phyloP scores from a whole-genome alignment of 2,329 filamentous ascomycete species.

The Thyridium curvatum region DNA sequence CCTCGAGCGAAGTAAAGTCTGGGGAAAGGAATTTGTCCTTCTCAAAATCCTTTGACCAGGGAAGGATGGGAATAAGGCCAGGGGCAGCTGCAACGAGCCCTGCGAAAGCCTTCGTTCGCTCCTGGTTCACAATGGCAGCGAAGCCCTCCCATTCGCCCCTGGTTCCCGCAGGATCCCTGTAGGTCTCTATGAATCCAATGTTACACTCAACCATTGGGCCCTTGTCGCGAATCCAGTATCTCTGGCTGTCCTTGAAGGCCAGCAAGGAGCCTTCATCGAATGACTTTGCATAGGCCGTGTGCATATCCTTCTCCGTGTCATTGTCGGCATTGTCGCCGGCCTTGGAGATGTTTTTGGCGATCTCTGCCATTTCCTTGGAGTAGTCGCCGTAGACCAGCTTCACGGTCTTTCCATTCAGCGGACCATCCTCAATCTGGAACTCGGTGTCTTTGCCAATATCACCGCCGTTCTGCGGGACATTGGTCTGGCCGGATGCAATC shows the following conservation, averaged over 20 bases:
- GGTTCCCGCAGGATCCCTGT: slow-evolving; percentile 74
- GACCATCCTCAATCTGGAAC: slow-evolving; percentile 53
- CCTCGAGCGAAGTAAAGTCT: slow-evolving; percentile 92
- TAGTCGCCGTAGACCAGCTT: slow-evolving; percentile 72
- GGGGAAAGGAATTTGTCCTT: slow-evolving; percentile 94
- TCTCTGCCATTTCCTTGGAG: slow-evolving; percentile 61
- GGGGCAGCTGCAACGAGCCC: slow-evolving; percentile 78
- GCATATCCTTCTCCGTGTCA: slow-evolving; percentile 68
- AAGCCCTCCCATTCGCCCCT: slow-evolving; percentile 84
- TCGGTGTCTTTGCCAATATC: slow-evolving; percentile 62
- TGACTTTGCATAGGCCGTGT: slow-evolving; percentile 66
- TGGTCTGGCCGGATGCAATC: slow-evolving; percentile 62
- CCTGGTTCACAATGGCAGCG: slow-evolving; percentile 78
- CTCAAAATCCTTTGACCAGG: slow-evolving; percentile 85
- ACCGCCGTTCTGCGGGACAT: slow-evolving; percentile 54
- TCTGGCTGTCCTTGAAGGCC: slow-evolving; percentile 74
- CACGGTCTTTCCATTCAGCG: slow-evolving; percentile 60
- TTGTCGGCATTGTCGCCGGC: slow-evolving; percentile 67
- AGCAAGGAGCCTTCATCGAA: slow-evolving; percentile 70
- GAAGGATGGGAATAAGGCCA: slow-evolving; percentile 78
- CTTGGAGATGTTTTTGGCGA: slow-evolving; percentile 60
- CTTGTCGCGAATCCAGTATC: slow-evolving; percentile 78
- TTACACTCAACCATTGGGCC: slow-evolving; percentile 75
- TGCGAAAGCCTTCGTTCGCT: slow-evolving; percentile 82
- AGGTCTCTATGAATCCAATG: slow-evolving; percentile 81